Percentiles rank a stretch among this genome's conserved stretches.
phyloP scores from a whole-genome alignment of 192 early-diverging fungal genomes.

The Thoreauomyces humboldtii region DNA sequence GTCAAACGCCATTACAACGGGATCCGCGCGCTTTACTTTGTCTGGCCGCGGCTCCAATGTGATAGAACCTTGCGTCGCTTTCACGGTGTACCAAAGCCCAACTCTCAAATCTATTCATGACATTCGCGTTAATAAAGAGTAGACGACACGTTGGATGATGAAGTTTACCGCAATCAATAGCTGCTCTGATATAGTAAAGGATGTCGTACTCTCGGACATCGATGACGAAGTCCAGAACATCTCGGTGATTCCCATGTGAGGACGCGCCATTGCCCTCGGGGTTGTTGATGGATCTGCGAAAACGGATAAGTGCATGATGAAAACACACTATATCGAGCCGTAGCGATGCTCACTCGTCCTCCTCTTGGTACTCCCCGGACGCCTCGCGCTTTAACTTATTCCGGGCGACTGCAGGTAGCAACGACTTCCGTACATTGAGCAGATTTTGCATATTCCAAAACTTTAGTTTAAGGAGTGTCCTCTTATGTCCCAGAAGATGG shows the following conservation, averaged over 20 bases:
- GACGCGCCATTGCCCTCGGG: no score
- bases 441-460: constrained; percentile 87
- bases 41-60: constrained; percentile 67
- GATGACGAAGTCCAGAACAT: constrained; percentile 68
- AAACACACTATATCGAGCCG: not conserved
- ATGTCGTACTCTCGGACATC: constrained; percentile 98
- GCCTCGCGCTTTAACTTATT: constrained; percentile 69
- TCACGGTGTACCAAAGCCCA: constrained; percentile 90
- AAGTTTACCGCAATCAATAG: constrained; percentile 78
- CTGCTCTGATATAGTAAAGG: constrained; percentile 91
- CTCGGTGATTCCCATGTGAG: constrained; percentile 22
- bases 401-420: constrained; percentile 67
- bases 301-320: not conserved
- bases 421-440: constrained; percentile 64
- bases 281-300: no score
- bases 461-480: constrained; percentile 69
- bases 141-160: constrained; percentile 4
- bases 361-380: constrained; percentile 66
- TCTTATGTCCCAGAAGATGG: constrained; percentile 76
- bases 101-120: constrained; percentile 86
- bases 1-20: constrained; percentile 92
- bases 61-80: constrained; percentile 55
- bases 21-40: constrained; percentile 89
- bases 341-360: constrained; percentile 45
- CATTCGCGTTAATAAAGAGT: constrained; percentile 1